phyloP scores from a whole-genome alignment of 768 basidiomycete genomes.

The Tephrocybe rancida region DNA sequence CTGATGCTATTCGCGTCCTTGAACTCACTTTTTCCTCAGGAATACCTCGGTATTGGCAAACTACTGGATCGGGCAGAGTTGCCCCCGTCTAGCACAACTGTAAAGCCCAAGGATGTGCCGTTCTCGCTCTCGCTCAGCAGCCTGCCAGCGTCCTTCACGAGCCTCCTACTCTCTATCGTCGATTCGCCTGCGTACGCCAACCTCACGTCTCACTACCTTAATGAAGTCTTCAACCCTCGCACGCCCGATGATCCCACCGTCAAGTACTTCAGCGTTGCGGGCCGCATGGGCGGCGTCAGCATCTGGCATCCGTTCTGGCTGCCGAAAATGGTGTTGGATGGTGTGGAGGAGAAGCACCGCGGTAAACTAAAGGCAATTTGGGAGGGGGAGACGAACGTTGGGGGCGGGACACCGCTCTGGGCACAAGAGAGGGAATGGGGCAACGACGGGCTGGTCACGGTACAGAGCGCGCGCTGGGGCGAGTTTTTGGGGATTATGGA shows the following conservation, averaged over 20 bases:
- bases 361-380: constrained; percentile 39
- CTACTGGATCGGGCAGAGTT: constrained; percentile 35
- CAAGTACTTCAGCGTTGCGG: constrained; percentile 91
- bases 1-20: not conserved
- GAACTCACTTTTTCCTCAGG: constrained; percentile 41
- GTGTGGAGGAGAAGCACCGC: constrained; percentile 67
- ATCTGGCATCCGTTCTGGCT: constrained; percentile 97
- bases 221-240: constrained; percentile 76
- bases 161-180: constrained; percentile 82
- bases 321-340: constrained; percentile 92
- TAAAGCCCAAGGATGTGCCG: constrained; percentile 32
- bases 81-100: not conserved
- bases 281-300: constrained; percentile 63
- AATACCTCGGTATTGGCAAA: constrained; percentile 91
- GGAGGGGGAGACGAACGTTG: constrained; percentile 24
- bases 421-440: constrained; percentile 65
- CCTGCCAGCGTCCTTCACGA: constrained; percentile 83
- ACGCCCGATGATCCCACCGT: constrained; percentile 81
- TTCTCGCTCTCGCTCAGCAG: constrained; percentile 57
- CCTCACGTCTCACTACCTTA: constrained; percentile 83
- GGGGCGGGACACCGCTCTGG: constrained; percentile 40
- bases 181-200: constrained; percentile 98
- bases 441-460: constrained; percentile 89
- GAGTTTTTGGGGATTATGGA: constrained; percentile 91
- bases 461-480: constrained; percentile 95